Percentiles rank a stretch among this genome's conserved stretches.
Evolutionary conservation across 208 protist genomes (phyloP).

Genomic region (Trypanosoma platydactyli): DNA sequence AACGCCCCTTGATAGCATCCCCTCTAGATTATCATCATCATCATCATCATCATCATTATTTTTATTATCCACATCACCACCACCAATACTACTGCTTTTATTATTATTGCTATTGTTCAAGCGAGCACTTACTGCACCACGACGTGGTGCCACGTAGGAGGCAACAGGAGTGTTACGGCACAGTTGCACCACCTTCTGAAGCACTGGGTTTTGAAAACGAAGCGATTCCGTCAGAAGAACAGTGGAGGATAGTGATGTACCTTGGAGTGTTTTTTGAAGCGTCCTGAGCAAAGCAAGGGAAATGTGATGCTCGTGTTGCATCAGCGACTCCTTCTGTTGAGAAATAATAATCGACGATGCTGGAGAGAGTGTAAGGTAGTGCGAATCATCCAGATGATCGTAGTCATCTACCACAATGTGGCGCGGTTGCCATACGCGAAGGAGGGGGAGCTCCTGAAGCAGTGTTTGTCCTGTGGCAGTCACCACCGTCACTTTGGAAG

Average conservation of each 20-base stretch:
- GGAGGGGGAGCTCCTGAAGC: conserved; percentile 51
- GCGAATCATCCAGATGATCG: conserved; percentile 55
- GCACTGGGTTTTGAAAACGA: conserved; percentile 47
- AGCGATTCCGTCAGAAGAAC: conserved; percentile 54
- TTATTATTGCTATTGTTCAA: background rate
- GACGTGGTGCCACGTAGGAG: conserved; percentile 1
- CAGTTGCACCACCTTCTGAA: conserved; percentile 51
- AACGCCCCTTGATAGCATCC: conserved; percentile 10
- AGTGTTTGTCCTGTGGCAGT: conserved; percentile 41
- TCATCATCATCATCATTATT: conserved; percentile 20
- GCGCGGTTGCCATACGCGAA: conserved; percentile 66
- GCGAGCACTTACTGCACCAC: background rate
- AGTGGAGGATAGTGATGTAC: conserved; percentile 40
- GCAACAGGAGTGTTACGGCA: conserved; percentile 23
- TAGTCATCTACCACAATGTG: conserved; percentile 76
- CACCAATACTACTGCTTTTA: background rate
- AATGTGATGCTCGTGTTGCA: conserved; percentile 41
- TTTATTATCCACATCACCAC: background rate
- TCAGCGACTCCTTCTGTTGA: conserved; percentile 46
- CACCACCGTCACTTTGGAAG: conserved; percentile 45
- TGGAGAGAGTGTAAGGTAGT: conserved; percentile 63
- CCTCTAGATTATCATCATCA: conserved; percentile 9
- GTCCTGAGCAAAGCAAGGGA: conserved; percentile 43
- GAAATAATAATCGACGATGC: conserved; percentile 57
- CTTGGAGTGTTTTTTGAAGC: conserved; percentile 50